phyloP scores from a whole-genome alignment of 2,329 filamentous ascomycete genomes.

The Lasiodiplodia theobromae region DNA sequence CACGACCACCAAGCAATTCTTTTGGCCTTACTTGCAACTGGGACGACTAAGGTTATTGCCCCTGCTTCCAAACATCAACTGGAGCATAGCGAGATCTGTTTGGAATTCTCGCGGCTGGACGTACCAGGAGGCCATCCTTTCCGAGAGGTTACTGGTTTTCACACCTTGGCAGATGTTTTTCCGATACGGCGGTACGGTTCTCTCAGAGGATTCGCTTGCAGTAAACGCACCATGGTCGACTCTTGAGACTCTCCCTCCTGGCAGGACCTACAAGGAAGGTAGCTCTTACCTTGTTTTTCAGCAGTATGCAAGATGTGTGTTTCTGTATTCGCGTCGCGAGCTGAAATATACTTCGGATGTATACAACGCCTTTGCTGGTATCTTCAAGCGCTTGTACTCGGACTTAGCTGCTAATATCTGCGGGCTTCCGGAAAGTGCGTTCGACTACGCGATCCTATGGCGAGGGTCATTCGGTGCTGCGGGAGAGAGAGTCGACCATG shows the following conservation, averaged over 20 bases:
- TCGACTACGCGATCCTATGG: not conserved
- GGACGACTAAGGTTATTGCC: not conserved
- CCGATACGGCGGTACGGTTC: not conserved
- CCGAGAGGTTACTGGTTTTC: not conserved
- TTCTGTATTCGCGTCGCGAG: rapidly evolving
- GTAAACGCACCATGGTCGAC: not conserved
- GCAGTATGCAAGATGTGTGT: no score
- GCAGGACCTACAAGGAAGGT: not conserved
- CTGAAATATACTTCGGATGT: not conserved
- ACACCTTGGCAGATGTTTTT: not conserved
- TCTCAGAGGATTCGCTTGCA: not conserved
- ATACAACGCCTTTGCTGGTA: constrained; percentile 18
- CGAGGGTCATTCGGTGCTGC: no score
- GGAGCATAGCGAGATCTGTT: not conserved
- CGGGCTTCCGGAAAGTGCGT: not conserved
- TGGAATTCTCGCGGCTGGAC: no score
- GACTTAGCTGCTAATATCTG: not conserved
- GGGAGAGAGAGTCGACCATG: not conserved
- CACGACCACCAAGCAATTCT: not conserved
- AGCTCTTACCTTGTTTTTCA: rapidly evolving
- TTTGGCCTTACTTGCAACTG: not conserved
- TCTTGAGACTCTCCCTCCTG: not conserved
- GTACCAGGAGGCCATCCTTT: not conserved
- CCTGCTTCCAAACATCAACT: not conserved
- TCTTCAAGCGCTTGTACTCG: not conserved